These are phyloP conservation scores for Medicago lupulina DNA, from an alignment of 306 rosid genomes.

Conservation along the genomic window DNA sequence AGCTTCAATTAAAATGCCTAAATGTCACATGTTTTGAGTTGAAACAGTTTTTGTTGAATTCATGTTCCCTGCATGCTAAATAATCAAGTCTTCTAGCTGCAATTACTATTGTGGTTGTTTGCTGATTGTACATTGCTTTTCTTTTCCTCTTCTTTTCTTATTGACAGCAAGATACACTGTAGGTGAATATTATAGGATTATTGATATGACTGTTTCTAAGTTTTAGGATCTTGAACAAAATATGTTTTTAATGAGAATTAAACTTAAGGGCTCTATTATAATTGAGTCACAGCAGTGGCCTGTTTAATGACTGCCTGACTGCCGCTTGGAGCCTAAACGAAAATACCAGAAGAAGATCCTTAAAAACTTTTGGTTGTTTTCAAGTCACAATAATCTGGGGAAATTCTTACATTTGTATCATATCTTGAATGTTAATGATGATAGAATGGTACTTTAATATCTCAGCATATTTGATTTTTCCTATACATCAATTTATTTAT, in stretches of 20 bases:
- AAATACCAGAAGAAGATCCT: constrained; percentile 68
- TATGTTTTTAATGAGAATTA: not conserved
- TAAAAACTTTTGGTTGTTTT: constrained; percentile 53
- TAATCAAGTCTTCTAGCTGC: too few species aligned
- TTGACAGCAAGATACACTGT: too few species aligned
- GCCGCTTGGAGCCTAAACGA: constrained; percentile 41
- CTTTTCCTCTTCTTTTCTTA: not conserved
- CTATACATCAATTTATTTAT: too few species aligned
- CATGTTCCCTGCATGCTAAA: not conserved
- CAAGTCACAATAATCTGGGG: constrained; percentile 65
- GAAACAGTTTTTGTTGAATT: not conserved
- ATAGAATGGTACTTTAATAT: too few species aligned
- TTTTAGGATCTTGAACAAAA: not conserved
- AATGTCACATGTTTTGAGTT: not conserved
- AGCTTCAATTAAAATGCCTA: too few species aligned
- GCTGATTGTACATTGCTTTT: not conserved
- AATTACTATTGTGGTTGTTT: too few species aligned
- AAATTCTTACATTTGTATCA: constrained; percentile 17
- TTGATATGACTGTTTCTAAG: not conserved
- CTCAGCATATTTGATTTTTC: too few species aligned
- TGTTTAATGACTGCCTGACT: constrained; percentile 25
- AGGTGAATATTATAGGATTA: not conserved
- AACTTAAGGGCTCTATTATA: constrained; percentile 50
- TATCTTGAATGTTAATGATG: too few species aligned
- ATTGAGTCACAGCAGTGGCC: constrained; percentile 37